A percentile compares a stretch with the other conserved stretches of the same genome.
phyloP scores from a whole-genome alignment of 768 basidiomycete genomes.

The Suillus americanus region DNA sequence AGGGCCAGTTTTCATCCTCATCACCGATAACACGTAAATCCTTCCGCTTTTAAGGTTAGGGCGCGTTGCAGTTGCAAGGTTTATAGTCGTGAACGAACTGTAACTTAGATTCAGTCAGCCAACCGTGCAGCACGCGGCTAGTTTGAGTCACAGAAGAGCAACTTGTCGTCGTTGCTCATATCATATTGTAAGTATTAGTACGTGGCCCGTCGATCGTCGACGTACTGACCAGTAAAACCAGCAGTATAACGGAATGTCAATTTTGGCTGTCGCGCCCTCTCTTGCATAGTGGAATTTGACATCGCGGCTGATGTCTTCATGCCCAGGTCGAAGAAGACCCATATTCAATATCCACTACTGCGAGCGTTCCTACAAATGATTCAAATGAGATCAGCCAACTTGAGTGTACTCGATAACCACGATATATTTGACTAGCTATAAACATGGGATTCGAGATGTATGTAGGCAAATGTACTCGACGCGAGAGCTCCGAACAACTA shows the following conservation, averaged over 20 bases:
- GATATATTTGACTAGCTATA: background rate
- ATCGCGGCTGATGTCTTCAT: background rate
- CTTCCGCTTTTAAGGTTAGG: background rate
- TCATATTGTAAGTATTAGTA: conserved; percentile 24
- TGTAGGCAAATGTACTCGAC: conserved; percentile 1
- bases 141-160: background rate
- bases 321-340: background rate
- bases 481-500: background rate
- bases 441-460: conserved; percentile 1
- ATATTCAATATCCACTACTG: background rate
- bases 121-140: background rate
- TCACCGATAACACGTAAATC: background rate
- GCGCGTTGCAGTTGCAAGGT: background rate
- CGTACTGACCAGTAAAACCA: conserved; percentile 42
- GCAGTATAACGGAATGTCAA: conserved; percentile 50
- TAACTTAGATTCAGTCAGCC: background rate
- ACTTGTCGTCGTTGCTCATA: background rate
- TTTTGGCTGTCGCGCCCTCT: conserved; percentile 37
- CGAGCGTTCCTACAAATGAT: background rate
- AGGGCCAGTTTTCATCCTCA: background rate
- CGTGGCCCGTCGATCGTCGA: conserved; percentile 45
- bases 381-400: background rate
- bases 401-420: background rate
- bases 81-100: background rate
- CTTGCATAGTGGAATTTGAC: background rate